phyloP scores from a whole-genome alignment of 2,329 filamentous ascomycete genomes.

The Colletotrichum ledebouriae region DNA sequence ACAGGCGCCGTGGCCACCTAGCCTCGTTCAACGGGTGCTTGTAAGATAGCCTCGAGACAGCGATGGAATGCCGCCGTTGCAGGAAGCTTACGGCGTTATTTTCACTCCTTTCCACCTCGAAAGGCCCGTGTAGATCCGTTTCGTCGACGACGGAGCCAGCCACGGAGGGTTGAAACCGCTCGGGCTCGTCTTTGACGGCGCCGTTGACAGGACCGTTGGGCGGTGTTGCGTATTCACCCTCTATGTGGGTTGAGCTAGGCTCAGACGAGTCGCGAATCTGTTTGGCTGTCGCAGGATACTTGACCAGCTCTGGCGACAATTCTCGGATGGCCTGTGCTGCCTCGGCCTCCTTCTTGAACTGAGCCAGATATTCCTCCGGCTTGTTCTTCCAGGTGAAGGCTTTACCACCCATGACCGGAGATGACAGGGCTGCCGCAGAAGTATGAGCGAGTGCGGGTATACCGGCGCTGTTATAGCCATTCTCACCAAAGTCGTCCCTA shows the following conservation, averaged over 20 bases:
- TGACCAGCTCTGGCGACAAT: conserved; percentile 25
- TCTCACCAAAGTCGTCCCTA: conserved; percentile 66
- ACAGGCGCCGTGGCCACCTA: conserved; percentile 79
- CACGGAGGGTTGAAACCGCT: conserved; percentile 58
- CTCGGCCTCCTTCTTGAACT: conserved; percentile 39
- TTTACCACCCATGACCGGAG: conserved; percentile 59
- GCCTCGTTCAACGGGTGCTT: conserved; percentile 63
- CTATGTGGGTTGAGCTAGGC: conserved; percentile 26
- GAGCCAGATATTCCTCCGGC: conserved; percentile 68
- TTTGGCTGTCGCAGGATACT: not conserved
- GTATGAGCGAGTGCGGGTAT: conserved; percentile 54
- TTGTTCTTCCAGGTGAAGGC: conserved; percentile 75
- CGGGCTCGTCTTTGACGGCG: conserved; percentile 30
- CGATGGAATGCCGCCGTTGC: conserved; percentile 73
- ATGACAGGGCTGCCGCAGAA: conserved; percentile 48
- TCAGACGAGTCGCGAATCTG: conserved; percentile 21
- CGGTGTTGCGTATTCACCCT: conserved; percentile 23
- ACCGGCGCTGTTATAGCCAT: conserved; percentile 49
- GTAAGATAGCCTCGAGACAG: conserved; percentile 50
- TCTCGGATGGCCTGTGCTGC: conserved; percentile 24
- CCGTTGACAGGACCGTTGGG: conserved; percentile 30
- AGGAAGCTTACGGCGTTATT: conserved; percentile 63
- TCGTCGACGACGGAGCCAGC: conserved; percentile 72
- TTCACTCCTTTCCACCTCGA: conserved; percentile 62
- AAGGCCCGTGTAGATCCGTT: conserved; percentile 67